Evolutionary conservation across 2,329 filamentous ascomycete genomes (phyloP).

Genomic region (Penicillium palitans): DNA sequence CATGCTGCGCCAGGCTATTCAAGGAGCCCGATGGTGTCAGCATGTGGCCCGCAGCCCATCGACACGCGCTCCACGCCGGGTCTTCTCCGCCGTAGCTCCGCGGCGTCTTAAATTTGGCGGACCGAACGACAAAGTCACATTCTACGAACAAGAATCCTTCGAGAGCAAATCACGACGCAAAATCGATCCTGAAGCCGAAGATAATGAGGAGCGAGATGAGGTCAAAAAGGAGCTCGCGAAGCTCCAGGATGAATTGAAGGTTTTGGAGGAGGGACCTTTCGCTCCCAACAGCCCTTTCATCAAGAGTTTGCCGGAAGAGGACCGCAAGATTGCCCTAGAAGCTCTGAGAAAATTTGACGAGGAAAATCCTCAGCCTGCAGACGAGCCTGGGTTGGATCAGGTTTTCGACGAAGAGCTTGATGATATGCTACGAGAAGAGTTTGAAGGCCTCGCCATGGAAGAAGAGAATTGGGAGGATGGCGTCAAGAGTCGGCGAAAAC

Average conservation of each 20-base stretch:
- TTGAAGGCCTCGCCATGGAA: constrained; percentile 39
- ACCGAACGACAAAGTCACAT: constrained; percentile 44
- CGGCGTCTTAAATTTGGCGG: constrained; percentile 36
- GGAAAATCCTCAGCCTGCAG: constrained; percentile 33
- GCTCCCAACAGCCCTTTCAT: constrained; percentile 48
- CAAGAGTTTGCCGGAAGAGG: constrained; percentile 42
- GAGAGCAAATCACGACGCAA: constrained; percentile 38
- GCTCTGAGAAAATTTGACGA: constrained; percentile 45
- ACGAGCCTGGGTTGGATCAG: constrained; percentile 34
- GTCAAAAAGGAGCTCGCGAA: constrained; percentile 41
- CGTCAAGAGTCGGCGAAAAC: constrained; percentile 19
- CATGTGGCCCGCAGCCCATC: constrained; percentile 41
- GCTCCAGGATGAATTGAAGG: constrained; percentile 43
- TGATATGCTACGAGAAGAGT: constrained; percentile 40
- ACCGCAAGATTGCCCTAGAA: constrained; percentile 44
- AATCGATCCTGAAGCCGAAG: constrained; percentile 43
- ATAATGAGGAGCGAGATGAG: constrained; percentile 39
- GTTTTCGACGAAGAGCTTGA: constrained; percentile 47
- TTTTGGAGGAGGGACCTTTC: constrained; percentile 45
- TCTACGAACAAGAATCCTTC: constrained; percentile 45
- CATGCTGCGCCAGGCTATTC: constrained; percentile 48
- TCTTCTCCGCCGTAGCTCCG: constrained; percentile 34
- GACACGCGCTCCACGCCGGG: constrained; percentile 29
- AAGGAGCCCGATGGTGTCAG: constrained; percentile 47
- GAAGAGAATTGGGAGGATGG: constrained; percentile 39